Base-by-base conservation (phyloP, 75 land plant species). In the Picea glauca region DNA sequence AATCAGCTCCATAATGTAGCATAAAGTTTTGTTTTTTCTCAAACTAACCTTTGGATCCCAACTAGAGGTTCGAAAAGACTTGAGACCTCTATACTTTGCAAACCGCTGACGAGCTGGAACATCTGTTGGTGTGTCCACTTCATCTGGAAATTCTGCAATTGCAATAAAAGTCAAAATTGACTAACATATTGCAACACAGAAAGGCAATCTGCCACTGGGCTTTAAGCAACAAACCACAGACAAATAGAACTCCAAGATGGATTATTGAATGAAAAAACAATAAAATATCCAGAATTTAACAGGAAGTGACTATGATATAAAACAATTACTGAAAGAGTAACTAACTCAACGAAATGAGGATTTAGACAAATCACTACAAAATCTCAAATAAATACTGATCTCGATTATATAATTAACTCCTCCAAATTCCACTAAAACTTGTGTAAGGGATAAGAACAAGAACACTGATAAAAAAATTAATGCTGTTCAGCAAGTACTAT, bases 81-180 rank as follows among this genome's bases (percentile, higher is more conserved):
- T 96, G 58, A 96, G 83, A 31, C 94, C 99, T 78, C 99, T 92
- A 60, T 92, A 96, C 78, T 85, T 93, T 8, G 90, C 89, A 85
- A 96, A 96, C 15, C 99, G 92, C 61, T 88, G 84, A 76, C 94
- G 85, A 43, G 99, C 99, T 38, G 93, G 91, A 72, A 87, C 74
- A 83, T 96, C 99, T 30, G 87, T 38, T 60, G 96, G 99, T 32
- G 96, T 93, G 72, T 96, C 99, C 76, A 96, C 94, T 85, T 96
- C 99, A 82, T 96, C 99, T 15, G 99, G 99, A 85, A 85, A 93
- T 74, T 96, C 99, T 96, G 91, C 26, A 80, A 62, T 46, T 62
- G 13, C 4, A 64, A 77, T n/a, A 23, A 35, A 73, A 74, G 2
- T 50, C 56, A 50, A 50, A 50, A 50, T 50, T 50, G n/a, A 70